These are phyloP conservation scores for Nicotiana noctiflora DNA, from an alignment of 257 asterid species.

Conservation along the genomic window DNA sequence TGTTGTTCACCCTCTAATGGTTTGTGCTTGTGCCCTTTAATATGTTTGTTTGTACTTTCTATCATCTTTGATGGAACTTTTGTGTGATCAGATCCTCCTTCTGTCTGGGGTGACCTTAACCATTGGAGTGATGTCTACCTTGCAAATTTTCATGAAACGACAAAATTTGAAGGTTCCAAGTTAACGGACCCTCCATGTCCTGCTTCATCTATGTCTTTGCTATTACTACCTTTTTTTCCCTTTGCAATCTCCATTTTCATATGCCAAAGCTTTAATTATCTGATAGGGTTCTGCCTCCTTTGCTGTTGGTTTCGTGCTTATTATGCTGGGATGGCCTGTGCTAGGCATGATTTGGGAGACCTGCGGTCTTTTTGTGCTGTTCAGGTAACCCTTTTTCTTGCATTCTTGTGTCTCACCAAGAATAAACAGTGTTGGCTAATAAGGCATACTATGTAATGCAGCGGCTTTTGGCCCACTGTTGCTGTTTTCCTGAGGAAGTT, in stretches of 20 bases:
- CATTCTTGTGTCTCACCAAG: not conserved
- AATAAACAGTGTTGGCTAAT: not conserved
- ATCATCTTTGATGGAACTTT: not conserved
- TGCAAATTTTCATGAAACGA: constrained; percentile 25
- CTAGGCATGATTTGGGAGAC: constrained; percentile 75
- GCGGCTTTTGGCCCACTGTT: constrained; percentile 33
- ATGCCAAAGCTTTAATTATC: not conserved
- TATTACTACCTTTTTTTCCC: not conserved
- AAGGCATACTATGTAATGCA: constrained; percentile 11
- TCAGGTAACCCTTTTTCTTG: constrained; percentile 35
- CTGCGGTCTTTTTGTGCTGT: constrained; percentile 70
- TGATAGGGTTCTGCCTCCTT: constrained; percentile 62
- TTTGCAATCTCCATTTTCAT: not conserved
- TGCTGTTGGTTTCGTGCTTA: constrained; percentile 62
- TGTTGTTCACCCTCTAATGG: not conserved
- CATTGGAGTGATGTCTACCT: constrained; percentile 23
- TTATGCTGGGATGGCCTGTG: constrained; percentile 71
- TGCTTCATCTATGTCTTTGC: not conserved
- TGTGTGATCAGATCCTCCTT: constrained; percentile 31
- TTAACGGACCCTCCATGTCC: not conserved
- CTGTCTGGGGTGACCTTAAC: constrained; percentile 31
- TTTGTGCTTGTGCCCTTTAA: not conserved
- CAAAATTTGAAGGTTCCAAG: constrained; percentile 30
- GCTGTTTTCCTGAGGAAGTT: constrained; percentile 22
- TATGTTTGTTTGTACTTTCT: not conserved